Evolutionary conservation across 805 yeast species (phyloP).

Genomic region (Nakazawaea anatomiae): DNA sequence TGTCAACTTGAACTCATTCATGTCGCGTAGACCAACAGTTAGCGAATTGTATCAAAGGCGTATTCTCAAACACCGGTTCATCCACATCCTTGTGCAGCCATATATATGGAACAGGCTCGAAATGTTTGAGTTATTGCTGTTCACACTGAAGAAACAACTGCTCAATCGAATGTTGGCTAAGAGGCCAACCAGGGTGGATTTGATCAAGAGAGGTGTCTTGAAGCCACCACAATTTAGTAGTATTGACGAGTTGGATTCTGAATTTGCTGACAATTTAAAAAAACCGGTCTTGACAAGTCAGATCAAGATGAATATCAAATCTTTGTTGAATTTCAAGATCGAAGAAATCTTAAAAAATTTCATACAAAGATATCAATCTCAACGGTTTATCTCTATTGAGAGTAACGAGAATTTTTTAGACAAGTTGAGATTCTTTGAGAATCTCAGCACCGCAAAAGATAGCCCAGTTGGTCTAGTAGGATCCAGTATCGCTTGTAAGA

Average conservation of each 20-base stretch:
- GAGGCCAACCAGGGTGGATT: slow-evolving; percentile 4
- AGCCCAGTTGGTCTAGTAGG: no score
- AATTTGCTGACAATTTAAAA: not conserved
- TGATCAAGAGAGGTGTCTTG: slow-evolving; percentile 8
- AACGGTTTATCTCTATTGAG: not conserved
- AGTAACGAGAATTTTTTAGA: not conserved
- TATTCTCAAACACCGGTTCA: slow-evolving; percentile 2
- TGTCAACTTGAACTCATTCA: not conserved
- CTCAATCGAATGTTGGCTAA: not conserved
- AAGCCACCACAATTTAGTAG: not conserved
- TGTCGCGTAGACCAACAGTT: slow-evolving; percentile 2
- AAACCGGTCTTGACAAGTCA: slow-evolving; percentile 2
- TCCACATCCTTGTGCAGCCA: slow-evolving; percentile 3
- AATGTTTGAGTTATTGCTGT: slow-evolving; percentile 2
- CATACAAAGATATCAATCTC: not conserved
- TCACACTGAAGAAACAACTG: not conserved
- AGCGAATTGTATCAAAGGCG: slow-evolving; percentile 3
- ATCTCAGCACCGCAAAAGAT: not conserved
- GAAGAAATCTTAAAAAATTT: slow-evolving; percentile 7
- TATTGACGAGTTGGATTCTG: not conserved
- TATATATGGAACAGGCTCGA: slow-evolving; percentile 3
- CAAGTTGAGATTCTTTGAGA: slow-evolving; percentile 7
- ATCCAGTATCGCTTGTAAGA: not conserved
- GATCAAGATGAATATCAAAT: slow-evolving; percentile 4
- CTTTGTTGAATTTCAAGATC: slow-evolving; percentile 2